Evolutionary conservation across 2,329 filamentous ascomycete species (phyloP).

Genomic region (Penicillium brasilianum): DNA sequence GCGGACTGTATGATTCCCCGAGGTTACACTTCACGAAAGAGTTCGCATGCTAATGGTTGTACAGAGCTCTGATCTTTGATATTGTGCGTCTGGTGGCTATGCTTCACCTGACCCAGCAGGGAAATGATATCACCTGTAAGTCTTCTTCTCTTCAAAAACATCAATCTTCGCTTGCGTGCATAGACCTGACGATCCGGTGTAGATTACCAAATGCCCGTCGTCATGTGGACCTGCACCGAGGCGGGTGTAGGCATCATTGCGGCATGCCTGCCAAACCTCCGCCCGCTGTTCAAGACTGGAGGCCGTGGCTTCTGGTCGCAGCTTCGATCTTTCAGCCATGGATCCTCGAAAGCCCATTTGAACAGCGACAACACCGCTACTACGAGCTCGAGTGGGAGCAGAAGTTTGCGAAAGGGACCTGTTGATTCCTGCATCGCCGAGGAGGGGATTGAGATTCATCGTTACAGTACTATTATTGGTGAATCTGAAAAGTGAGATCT

Average conservation of each 20-base stretch:
- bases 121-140: constrained; percentile 39
- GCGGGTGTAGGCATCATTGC: constrained; percentile 37
- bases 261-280: constrained; percentile 38
- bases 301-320: constrained; percentile 28
- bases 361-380: constrained; percentile 12
- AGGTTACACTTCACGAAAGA: not conserved
- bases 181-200: not conserved
- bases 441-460: constrained; percentile 12
- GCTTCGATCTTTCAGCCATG: constrained; percentile 20
- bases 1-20: constrained; percentile 30
- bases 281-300: constrained; percentile 32
- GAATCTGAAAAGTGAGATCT: not conserved
- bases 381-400: constrained; percentile 1
- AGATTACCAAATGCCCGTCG: constrained; percentile 38
- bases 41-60: not conserved
- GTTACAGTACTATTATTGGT: constrained; percentile 14
- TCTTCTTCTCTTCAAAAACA: not conserved
- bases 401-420: constrained; percentile 8
- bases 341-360: constrained; percentile 17
- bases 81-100: constrained; percentile 36
- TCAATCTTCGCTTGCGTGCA: not conserved
- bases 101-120: constrained; percentile 30
- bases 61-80: constrained; percentile 35
- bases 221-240: constrained; percentile 41
- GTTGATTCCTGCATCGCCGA: constrained; percentile 7